phyloP scores from a whole-genome alignment of 2,329 filamentous ascomycete species.

The Didymella pinodella region DNA sequence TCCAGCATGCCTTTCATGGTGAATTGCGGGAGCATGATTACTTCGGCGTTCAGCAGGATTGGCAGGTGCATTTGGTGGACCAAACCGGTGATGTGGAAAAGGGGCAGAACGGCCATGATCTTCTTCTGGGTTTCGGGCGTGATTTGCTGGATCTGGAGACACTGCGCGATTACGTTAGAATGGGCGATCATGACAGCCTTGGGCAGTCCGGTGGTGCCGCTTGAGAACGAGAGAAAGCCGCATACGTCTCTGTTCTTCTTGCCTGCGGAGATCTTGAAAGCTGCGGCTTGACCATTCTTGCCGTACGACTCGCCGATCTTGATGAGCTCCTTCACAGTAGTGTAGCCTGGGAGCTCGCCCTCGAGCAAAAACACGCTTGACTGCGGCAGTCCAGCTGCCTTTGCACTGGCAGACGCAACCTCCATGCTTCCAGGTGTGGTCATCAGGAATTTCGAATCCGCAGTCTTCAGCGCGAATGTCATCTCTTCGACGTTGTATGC shows the following conservation, averaged over 20 bases:
- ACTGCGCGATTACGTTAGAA: constrained; percentile 60
- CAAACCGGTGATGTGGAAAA: constrained; percentile 49
- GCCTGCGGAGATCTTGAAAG: constrained; percentile 60
- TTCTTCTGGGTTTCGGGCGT: constrained; percentile 53
- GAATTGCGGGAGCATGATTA: constrained; percentile 70
- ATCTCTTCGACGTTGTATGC: constrained; percentile 74
- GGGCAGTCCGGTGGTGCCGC: constrained; percentile 50
- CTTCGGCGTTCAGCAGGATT: constrained; percentile 69
- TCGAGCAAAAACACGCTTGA: constrained; percentile 66
- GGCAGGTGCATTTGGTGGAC: constrained; percentile 66
- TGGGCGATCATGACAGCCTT: constrained; percentile 51
- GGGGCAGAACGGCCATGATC: constrained; percentile 45
- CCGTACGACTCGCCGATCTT: constrained; percentile 54
- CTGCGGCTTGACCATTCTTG: constrained; percentile 54
- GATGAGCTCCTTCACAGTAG: constrained; percentile 57
- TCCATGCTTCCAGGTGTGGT: constrained; percentile 64
- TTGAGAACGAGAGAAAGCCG: constrained; percentile 55
- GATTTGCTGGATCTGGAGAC: constrained; percentile 61
- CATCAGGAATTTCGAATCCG: constrained; percentile 65
- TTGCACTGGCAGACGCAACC: constrained; percentile 63
- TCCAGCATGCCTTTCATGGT: constrained; percentile 62
- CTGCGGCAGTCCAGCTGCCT: constrained; percentile 61
- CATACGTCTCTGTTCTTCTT: constrained; percentile 66
- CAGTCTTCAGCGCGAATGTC: constrained; percentile 68
- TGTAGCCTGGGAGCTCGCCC: constrained; percentile 60